phyloP scores from a whole-genome alignment of 371 early-diverging fungal genomes.

The Apophysomyces variabilis region DNA sequence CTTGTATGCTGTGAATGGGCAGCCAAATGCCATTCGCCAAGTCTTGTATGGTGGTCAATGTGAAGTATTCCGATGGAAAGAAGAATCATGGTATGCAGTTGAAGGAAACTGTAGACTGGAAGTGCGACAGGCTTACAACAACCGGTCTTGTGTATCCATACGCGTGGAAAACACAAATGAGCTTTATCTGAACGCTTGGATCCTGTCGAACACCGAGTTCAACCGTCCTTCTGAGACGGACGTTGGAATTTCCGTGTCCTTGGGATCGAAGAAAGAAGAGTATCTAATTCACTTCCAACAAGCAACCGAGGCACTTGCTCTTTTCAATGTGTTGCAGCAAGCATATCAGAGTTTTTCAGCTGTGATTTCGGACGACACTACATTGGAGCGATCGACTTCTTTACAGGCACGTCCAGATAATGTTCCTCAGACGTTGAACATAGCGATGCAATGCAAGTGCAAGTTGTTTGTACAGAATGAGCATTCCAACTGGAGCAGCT shows the following conservation, averaged over 20 bases:
- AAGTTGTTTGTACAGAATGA: conserved; percentile 49
- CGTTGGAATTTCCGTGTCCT: conserved; percentile 40
- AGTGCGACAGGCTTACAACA: conserved; percentile 37
- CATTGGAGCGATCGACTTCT: background rate
- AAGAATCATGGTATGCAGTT: conserved; percentile 49
- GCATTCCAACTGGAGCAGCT: conserved; percentile 46
- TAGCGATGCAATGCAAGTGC: conserved; percentile 46
- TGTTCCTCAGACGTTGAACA: conserved; percentile 45
- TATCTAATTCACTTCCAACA: conserved; percentile 49
- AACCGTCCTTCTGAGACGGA: conserved; percentile 43
- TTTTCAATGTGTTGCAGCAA: conserved; percentile 29
- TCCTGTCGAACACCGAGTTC: conserved; percentile 37
- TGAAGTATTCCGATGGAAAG: conserved; percentile 54
- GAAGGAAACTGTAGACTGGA: conserved; percentile 42
- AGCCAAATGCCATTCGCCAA: conserved; percentile 32
- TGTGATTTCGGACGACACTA: conserved; percentile 2
- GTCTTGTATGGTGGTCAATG: conserved; percentile 41
- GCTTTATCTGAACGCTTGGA: conserved; percentile 54
- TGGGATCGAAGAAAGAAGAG: conserved; percentile 44
- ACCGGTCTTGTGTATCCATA: conserved; percentile 43
- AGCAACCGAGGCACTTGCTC: conserved; percentile 34
- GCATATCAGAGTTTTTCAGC: conserved; percentile 24
- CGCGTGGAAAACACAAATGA: conserved; percentile 36
- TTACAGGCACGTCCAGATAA: conserved; percentile 34
- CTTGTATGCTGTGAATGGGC: conserved; percentile 11